Evolutionary conservation across 768 basidiomycete species (phyloP).

Genomic region (Rhizopogon sp.): DNA sequence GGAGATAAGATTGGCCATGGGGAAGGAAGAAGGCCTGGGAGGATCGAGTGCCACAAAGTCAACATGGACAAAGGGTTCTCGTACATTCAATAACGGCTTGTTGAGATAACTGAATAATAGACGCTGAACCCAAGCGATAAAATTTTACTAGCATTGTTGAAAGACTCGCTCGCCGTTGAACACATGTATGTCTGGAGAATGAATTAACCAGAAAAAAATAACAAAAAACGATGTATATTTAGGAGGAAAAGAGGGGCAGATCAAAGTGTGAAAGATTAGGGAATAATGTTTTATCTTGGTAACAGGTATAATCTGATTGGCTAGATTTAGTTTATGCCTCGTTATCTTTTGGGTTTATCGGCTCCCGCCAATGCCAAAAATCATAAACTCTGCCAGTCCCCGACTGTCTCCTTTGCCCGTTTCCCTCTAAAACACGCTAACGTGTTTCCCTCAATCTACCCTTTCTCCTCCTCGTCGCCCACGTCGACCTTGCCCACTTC

Average conservation of each 20-base stretch:
- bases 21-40: constrained; percentile 28
- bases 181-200: not conserved
- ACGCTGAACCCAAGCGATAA: constrained; percentile 22
- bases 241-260: not conserved
- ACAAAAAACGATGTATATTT: not conserved
- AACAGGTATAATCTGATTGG: constrained; percentile 32
- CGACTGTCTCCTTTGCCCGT: constrained; percentile 19
- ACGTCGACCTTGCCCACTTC: not conserved
- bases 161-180: not conserved
- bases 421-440: constrained; percentile 14
- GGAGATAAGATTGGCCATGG: constrained; percentile 5
- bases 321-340: constrained; percentile 22
- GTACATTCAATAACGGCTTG: constrained; percentile 21
- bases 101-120: constrained; percentile 22
- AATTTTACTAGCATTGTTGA: constrained; percentile 15
- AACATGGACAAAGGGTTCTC: constrained; percentile 14
- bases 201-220: not conserved
- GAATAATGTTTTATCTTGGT: constrained; percentile 15
- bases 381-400: constrained; percentile 25
- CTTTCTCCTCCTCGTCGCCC: not conserved
- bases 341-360: constrained; percentile 35
- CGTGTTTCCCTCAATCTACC: not conserved
- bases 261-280: not conserved
- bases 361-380: constrained; percentile 30
- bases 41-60: constrained; percentile 18